Percentiles rank a stretch among this genome's conserved stretches.
Evolutionary conservation across 2,329 filamentous ascomycete genomes (phyloP).

Genomic region (Neopestalotiopsis rosae): DNA sequence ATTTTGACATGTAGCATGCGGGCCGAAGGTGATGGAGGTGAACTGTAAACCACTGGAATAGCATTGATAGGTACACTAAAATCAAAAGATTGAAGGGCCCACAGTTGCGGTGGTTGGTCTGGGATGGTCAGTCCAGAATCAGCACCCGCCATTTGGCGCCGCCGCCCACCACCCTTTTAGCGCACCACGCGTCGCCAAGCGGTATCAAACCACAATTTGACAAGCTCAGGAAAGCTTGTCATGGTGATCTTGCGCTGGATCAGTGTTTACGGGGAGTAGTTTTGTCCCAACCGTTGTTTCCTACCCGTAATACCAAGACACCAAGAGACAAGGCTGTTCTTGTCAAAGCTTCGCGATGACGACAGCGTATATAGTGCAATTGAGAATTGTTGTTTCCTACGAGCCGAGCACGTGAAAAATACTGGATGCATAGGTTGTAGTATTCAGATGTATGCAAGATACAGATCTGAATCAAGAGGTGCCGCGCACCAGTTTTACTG

Average conservation of each 20-base stretch:
- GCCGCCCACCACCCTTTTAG: not conserved
- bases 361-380: not conserved
- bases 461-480: not conserved
- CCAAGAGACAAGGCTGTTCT: not conserved
- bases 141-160: conserved; percentile 9
- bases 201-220: not conserved
- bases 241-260: not conserved
- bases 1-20: not conserved
- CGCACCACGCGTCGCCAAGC: conserved; percentile 17
- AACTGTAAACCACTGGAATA: not conserved
- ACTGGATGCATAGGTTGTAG: not conserved
- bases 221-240: conserved; percentile 11
- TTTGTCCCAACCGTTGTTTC: not conserved
- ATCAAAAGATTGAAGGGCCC: not conserved
- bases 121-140: not conserved
- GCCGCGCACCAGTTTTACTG: not conserved
- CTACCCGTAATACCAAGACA: not conserved
- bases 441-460: not conserved
- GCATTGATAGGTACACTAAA: not conserved
- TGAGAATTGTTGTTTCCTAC: not conserved
- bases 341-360: conserved; percentile 14
- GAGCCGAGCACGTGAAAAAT: not conserved
- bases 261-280: not conserved
- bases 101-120: not conserved
- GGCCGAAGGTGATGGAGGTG: not conserved